Base-by-base conservation (phyloP, 495 filamentous ascomycete species). In the Venustampulla echinocandica region DNA sequence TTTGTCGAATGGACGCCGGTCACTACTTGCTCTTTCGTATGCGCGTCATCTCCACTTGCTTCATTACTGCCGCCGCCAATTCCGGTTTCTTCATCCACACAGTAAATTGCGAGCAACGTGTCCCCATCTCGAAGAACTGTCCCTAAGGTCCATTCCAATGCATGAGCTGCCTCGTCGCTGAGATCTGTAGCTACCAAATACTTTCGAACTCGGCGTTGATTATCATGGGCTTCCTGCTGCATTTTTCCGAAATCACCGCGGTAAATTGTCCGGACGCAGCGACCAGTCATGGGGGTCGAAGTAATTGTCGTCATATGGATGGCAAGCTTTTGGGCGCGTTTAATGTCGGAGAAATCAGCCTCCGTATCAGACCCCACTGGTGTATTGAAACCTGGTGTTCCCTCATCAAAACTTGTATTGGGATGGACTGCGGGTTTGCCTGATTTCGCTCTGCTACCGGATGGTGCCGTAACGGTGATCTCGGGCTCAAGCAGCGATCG, bases 131-230 rank as follows among this genome's bases (percentile, higher is more conserved):
- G 76, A 6, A 98, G 74, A n/a, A 97, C 84, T 2, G 87, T 94
- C 32, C 92, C 92, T 42, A 98, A 90, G 0, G 89, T 93, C 90
- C 90, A 98, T 61, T 97, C 92, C 21, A 97, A 67, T 9, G 92
- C 92, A 62, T 95, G 88, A 9, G 87, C 84, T 3, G 90, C 90
- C 67, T 98, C 92, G 33, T 89, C 85, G 54, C 86, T 94, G 24
- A 96, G 65, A 63, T 97, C 92, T 0, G 87, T 95, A 7, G 92
- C 88, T 7, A 96, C 86, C 4, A 98, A 67, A 61, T 96, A 98
- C 42, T 87, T 90, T 9, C 92, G 76, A 36, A 86, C 78, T 10
- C 87, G 77, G 13, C 82, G 76, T 25, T 73, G 69, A 18, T 87
- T 81, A 23, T 90, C 82, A 6, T 83, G 81, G 46, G 87, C 84